These are phyloP conservation scores for Anthostomella pinea DNA, from an alignment of 2,329 filamentous ascomycete genomes.

Conservation along the genomic window DNA sequence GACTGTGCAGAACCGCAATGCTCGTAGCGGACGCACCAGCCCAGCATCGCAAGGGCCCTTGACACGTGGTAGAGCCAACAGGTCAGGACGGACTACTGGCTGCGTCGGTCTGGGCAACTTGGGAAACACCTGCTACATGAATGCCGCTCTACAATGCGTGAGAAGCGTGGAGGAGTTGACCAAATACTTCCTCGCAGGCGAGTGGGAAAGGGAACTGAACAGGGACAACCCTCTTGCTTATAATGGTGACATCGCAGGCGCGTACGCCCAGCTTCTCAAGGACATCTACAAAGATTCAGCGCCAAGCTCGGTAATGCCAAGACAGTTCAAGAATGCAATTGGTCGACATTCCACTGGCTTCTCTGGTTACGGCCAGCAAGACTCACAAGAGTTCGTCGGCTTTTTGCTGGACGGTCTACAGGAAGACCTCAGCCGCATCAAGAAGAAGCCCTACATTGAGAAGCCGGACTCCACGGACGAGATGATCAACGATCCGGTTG, in stretches of 20 bases:
- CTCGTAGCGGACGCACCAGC: slow-evolving; percentile 67
- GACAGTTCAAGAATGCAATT: slow-evolving; percentile 78
- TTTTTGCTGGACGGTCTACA: slow-evolving; percentile 93
- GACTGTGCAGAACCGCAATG: slow-evolving; percentile 35
- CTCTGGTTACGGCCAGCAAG: slow-evolving; percentile 92
- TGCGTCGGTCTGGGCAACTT: slow-evolving; percentile 84
- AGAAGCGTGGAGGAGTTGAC: slow-evolving; percentile 91
- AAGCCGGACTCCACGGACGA: slow-evolving; percentile 97
- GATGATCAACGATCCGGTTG: slow-evolving; percentile 79
- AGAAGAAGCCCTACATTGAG: slow-evolving; percentile 95
- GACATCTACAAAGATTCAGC: slow-evolving; percentile 72
- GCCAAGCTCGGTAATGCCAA: slow-evolving; percentile 69
- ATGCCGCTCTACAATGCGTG: slow-evolving; percentile 92
- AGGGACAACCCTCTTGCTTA: slow-evolving; percentile 80
- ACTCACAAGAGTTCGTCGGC: slow-evolving; percentile 94
- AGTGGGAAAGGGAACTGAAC: slow-evolving; percentile 80
- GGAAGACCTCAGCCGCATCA: slow-evolving; percentile 89
- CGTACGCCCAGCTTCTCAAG: slow-evolving; percentile 73
- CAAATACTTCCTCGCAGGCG: slow-evolving; percentile 78
- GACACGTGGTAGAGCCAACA: slow-evolving; percentile 69
- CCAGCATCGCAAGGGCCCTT: slow-evolving; percentile 57
- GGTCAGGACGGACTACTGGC: slow-evolving; percentile 68
- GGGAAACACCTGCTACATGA: slow-evolving; percentile 99
- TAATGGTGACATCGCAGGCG: slow-evolving; percentile 79
- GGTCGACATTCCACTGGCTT: slow-evolving; percentile 82